phyloP scores from a whole-genome alignment of 805 yeast species.

The Suhomyces emberorum region DNA sequence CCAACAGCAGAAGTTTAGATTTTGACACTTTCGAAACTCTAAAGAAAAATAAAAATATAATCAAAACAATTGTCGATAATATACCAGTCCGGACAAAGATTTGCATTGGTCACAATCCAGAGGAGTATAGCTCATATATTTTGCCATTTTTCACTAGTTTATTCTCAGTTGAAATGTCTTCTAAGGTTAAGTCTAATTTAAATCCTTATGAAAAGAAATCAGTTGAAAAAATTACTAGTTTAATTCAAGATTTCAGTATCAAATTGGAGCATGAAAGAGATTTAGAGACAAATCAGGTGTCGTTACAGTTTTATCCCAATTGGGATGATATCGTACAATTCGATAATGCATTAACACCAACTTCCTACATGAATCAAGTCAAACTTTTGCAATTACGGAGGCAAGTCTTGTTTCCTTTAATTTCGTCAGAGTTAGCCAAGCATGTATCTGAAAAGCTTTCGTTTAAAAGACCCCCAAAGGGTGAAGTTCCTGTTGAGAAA shows the following conservation, averaged over 20 bases:
- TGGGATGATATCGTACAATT: conserved; percentile 32
- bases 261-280: conserved; percentile 36
- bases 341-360: conserved; percentile 17
- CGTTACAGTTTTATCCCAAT: conserved; percentile 31
- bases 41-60: conserved; percentile 29
- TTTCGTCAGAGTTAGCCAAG: conserved; percentile 33
- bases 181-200: conserved; percentile 22
- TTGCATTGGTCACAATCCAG: conserved; percentile 27
- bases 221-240: conserved; percentile 34
- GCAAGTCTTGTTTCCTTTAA: conserved; percentile 35
- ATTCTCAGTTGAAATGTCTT: conserved; percentile 28
- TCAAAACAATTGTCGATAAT: conserved; percentile 27
- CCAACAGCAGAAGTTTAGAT: conserved; percentile 31
- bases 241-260: conserved; percentile 40
- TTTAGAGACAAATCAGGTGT: conserved; percentile 25
- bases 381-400: conserved; percentile 28
- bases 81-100: conserved; percentile 26
- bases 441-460: conserved; percentile 8
- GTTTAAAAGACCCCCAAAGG: conserved; percentile 13
- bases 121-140: conserved; percentile 25
- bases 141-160: conserved; percentile 33
- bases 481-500: conserved; percentile 12
- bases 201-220: conserved; percentile 27
- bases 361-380: conserved; percentile 9
- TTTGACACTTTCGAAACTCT: conserved; percentile 38